phyloP scores from a whole-genome alignment of 1,284 basidiomycete species.

The Moesziomyces sp. region DNA sequence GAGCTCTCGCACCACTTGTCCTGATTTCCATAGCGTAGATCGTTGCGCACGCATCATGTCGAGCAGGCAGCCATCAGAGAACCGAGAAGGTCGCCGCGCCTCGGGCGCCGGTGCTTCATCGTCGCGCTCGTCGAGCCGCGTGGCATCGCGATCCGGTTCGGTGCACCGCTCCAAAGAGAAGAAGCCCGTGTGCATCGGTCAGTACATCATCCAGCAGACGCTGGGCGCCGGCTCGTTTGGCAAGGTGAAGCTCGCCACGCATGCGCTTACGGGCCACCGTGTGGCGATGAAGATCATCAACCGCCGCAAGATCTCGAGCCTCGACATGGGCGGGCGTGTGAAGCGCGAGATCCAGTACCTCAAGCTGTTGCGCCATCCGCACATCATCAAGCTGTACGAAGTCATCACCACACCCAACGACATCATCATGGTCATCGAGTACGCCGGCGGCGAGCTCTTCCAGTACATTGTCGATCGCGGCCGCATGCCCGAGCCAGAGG shows the following conservation, averaged over 20 bases:
- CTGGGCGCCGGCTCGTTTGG: conserved; percentile 86
- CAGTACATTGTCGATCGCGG: conserved; percentile 67
- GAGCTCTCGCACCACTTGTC: neutral
- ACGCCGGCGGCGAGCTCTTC: conserved; percentile 66
- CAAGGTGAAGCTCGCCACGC: conserved; percentile 96
- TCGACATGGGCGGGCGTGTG: conserved; percentile 77
- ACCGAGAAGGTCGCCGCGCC: conserved; percentile 14
- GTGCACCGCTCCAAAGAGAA: conserved; percentile 33
- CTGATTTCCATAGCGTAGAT: neutral
- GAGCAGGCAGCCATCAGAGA: conserved; percentile 30
- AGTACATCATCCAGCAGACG: conserved; percentile 69
- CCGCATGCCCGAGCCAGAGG: conserved; percentile 63
- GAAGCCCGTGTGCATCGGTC: conserved; percentile 62
- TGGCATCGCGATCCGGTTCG: conserved; percentile 29
- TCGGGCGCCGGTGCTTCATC: conserved; percentile 12
- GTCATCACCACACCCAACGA: conserved; percentile 66
- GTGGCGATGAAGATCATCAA: conserved; percentile 99
- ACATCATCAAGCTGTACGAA: conserved; percentile 68
- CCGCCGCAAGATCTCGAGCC: conserved; percentile 88
- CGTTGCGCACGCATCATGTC: conserved; percentile 8
- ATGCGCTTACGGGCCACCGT: conserved; percentile 91
- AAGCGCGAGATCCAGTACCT: conserved; percentile 77
- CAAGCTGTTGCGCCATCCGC: conserved; percentile 64
- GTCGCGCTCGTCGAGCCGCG: conserved; percentile 37
- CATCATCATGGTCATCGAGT: conserved; percentile 68